Evolutionary conservation across 2,329 filamentous ascomycete genomes (phyloP).

Genomic region (Beauveria pseudobassiana): DNA sequence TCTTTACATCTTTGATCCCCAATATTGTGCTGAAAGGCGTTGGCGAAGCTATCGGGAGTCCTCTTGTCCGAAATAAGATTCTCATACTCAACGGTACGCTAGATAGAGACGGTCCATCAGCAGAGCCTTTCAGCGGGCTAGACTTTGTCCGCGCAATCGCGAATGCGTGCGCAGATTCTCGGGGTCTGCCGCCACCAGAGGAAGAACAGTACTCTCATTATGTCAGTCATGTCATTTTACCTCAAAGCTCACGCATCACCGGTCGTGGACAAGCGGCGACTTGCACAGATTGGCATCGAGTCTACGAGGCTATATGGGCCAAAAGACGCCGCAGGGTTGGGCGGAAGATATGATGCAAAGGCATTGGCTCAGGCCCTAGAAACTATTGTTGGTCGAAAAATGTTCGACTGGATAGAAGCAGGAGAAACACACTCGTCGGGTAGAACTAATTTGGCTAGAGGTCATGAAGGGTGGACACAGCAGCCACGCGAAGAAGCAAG

Average conservation of each 20-base stretch:
- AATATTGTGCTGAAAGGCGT: constrained; percentile 70
- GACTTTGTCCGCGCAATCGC: constrained; percentile 81
- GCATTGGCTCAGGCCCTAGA: constrained; percentile 69
- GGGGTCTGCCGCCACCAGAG: constrained; percentile 34
- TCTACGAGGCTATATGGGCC: constrained; percentile 70
- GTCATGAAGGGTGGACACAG: background rate
- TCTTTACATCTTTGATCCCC: constrained; percentile 85
- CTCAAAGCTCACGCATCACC: constrained; percentile 65
- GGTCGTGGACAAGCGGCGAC: constrained; percentile 55
- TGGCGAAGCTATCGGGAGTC: constrained; percentile 48
- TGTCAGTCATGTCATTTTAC: constrained; percentile 81
- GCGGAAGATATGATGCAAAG: constrained; percentile 64
- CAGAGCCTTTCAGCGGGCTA: constrained; percentile 57
- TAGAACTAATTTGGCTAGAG: constrained; percentile 10
- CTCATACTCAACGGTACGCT: constrained; percentile 76
- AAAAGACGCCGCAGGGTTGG: constrained; percentile 33
- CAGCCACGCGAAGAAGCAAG: background rate
- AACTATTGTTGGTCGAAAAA: constrained; percentile 60
- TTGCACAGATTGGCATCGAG: constrained; percentile 65
- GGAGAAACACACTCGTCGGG: constrained; percentile 37
- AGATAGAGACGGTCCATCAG: constrained; percentile 74
- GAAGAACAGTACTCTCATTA: constrained; percentile 54
- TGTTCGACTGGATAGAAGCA: constrained; percentile 28
- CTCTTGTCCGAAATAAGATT: constrained; percentile 57
- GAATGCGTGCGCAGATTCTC: constrained; percentile 63